These are phyloP conservation scores for Pleurotus tuoliensis DNA, from an alignment of 768 basidiomycete genomes.

Conservation along the genomic window DNA sequence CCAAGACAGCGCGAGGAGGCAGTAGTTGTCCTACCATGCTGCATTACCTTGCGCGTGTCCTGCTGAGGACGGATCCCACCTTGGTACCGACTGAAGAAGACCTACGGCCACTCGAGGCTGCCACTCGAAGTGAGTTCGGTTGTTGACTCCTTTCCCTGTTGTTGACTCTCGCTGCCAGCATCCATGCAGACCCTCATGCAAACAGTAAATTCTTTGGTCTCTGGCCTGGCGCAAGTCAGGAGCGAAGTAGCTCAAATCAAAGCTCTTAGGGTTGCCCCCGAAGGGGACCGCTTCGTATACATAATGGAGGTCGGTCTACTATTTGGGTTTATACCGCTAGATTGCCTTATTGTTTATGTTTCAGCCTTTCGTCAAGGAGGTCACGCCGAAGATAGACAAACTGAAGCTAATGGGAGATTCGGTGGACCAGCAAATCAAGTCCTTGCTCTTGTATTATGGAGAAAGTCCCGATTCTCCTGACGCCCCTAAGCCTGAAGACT, in stretches of 20 bases:
- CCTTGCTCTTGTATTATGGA: constrained; percentile 70
- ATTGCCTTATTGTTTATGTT: not conserved
- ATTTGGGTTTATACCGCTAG: no score
- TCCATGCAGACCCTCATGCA: constrained; percentile 66
- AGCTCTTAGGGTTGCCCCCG: constrained; percentile 21
- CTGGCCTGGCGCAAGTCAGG: constrained; percentile 54
- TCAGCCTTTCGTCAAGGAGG: constrained; percentile 49
- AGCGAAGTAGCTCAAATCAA: constrained; percentile 48
- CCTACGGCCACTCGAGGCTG: constrained; percentile 75
- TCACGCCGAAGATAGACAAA: constrained; percentile 53
- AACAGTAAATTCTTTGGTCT: constrained; percentile 52
- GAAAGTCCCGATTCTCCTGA: constrained; percentile 65
- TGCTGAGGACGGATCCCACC: constrained; percentile 63
- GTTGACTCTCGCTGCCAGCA: constrained; percentile 37
- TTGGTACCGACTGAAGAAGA: constrained; percentile 76
- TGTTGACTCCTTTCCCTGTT: not conserved
- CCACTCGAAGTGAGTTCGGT: constrained; percentile 61
- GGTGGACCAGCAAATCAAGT: constrained; percentile 58
- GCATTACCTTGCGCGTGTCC: constrained; percentile 79
- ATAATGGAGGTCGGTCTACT: constrained; percentile 60
- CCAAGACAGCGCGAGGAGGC: constrained; percentile 65
- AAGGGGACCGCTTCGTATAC: constrained; percentile 58
- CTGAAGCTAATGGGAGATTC: constrained; percentile 55
- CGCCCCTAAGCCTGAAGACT: constrained; percentile 72
- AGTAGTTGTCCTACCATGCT: constrained; percentile 82